Evolutionary conservation across 257 asterid genomes (phyloP).

Genomic region (Solanum arcanum): DNA sequence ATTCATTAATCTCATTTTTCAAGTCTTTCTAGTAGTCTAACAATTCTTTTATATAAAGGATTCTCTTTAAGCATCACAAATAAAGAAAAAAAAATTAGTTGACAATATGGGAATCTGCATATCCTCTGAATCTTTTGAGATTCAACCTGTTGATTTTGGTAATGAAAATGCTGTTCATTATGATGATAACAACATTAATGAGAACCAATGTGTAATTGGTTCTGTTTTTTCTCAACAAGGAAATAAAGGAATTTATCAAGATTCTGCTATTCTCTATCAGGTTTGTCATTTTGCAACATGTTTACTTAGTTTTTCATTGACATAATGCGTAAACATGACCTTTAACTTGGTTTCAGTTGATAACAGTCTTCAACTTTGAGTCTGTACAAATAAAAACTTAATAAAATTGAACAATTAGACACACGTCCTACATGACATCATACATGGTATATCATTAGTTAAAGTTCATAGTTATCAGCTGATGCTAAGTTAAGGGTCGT

Average conservation of each 20-base stretch:
- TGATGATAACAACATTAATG: slow-evolving; percentile 2
- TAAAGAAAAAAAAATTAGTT: slow-evolving; percentile 5
- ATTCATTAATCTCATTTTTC: not conserved
- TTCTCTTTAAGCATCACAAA: not conserved
- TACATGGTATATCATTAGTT: too few species aligned
- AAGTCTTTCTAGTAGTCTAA: not conserved
- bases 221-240: slow-evolving; percentile 56
- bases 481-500: too few species aligned
- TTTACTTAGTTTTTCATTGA: not conserved
- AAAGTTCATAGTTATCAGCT: too few species aligned
- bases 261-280: slow-evolving; percentile 60
- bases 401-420: too few species aligned
- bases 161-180: slow-evolving; percentile 42
- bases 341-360: too few species aligned
- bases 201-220: slow-evolving; percentile 22
- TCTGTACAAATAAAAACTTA: too few species aligned
- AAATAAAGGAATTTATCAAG: slow-evolving; percentile 66
- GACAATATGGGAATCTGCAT: slow-evolving; percentile 47
- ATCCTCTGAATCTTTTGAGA: slow-evolving; percentile 42
- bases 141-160: slow-evolving; percentile 49
- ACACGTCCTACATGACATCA: too few species aligned
- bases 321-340: too few species aligned
- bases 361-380: too few species aligned
- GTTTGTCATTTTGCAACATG: slow-evolving; percentile 6
- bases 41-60: not conserved